A percentile compares a stretch with the other conserved stretches of the same genome.
Conservation (phyloP, 148 eudicot species). For the Rhododendron ferrugineum region DNA sequence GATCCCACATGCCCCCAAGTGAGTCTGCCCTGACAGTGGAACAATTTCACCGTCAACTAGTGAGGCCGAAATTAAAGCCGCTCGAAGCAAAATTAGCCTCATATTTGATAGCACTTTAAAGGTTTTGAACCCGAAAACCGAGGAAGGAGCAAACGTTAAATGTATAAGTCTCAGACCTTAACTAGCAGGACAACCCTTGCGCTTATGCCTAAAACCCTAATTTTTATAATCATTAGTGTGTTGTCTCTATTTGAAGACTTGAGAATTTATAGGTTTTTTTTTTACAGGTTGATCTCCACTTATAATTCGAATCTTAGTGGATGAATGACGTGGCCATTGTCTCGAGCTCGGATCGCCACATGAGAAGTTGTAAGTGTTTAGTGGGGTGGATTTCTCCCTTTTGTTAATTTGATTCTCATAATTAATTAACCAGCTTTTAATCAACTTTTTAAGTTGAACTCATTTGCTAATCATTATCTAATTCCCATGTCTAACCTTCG, state of each 20-base stretch:
- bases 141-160: neutral
- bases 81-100: no score
- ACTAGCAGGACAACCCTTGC: neutral
- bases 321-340: slow-evolving; percentile 10
- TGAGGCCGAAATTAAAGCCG: neutral
- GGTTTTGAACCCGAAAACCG: neutral
- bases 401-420: neutral
- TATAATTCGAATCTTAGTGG: neutral
- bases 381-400: neutral
- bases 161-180: neutral
- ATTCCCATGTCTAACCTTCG: neutral
- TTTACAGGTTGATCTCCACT: neutral
- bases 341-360: slow-evolving; percentile 16
- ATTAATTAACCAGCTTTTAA: neutral
- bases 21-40: neutral
- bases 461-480: slow-evolving; percentile 16
- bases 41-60: neutral
- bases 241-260: slow-evolving; percentile 11
- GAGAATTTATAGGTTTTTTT: neutral
- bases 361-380: neutral
- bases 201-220: neutral
- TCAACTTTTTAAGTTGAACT: neutral
- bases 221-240: neutral
- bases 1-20: neutral
- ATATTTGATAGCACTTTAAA: neutral